phyloP scores from a whole-genome alignment of 2,329 filamentous ascomycete species.

The Corynespora cassiicola region DNA sequence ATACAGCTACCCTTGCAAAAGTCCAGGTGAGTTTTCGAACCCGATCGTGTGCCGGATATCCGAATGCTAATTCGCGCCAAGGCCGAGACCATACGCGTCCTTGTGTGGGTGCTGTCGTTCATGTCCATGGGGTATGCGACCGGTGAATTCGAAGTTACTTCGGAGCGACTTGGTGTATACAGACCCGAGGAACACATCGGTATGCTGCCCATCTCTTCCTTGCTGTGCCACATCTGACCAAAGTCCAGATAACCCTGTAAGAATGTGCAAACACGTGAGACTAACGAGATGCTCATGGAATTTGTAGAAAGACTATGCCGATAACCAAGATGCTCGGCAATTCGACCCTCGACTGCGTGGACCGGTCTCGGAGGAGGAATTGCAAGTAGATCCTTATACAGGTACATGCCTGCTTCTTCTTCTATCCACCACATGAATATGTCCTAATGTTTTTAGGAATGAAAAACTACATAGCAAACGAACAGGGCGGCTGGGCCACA shows the following conservation, averaged over 20 bases:
- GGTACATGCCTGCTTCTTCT: constrained; percentile 19
- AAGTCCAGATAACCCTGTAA: constrained; percentile 40
- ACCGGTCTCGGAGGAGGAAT: constrained; percentile 65
- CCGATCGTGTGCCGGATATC: constrained; percentile 16
- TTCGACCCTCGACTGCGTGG: constrained; percentile 82
- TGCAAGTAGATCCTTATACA: constrained; percentile 53
- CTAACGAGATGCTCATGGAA: not conserved
- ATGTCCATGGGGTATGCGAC: constrained; percentile 65
- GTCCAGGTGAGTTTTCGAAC: constrained; percentile 46
- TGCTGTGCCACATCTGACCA: not conserved
- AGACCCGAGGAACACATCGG: constrained; percentile 63
- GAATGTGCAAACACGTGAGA: constrained; percentile 2
- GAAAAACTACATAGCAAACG: constrained; percentile 99
- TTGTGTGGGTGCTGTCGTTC: constrained; percentile 63
- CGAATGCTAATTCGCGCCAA: constrained; percentile 32
- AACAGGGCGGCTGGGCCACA: constrained; percentile 85
- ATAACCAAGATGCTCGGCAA: constrained; percentile 82
- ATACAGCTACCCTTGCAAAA: constrained; percentile 60
- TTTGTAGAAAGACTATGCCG: constrained; percentile 46
- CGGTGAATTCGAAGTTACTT: constrained; percentile 63
- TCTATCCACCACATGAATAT: not conserved
- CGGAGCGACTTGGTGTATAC: constrained; percentile 56
- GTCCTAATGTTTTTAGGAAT: constrained; percentile 64
- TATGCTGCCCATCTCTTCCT: constrained; percentile 32
- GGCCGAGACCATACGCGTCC: constrained; percentile 60